Conservation (phyloP, 306 rosid species). For the Sindora glabra region DNA sequence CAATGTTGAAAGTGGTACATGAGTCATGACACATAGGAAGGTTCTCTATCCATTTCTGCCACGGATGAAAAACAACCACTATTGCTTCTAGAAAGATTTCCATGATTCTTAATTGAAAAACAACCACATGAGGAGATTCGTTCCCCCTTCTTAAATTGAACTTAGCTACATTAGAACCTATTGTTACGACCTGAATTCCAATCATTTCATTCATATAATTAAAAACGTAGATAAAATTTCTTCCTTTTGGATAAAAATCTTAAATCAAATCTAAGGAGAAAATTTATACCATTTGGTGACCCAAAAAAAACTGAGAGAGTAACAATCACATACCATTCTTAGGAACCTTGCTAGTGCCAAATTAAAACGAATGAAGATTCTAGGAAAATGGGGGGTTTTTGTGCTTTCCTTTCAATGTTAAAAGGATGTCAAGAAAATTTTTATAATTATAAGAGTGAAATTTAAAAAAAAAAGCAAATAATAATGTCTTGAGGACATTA, state of each 20-base stretch:
- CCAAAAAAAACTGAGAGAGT: not conserved
- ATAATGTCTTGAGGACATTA: too few relatives aligned
- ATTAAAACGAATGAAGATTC: not conserved
- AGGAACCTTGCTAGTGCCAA: conserved; percentile 29
- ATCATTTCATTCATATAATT: not conserved
- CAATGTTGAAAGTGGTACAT: conserved; percentile 83
- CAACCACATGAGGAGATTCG: conserved; percentile 15
- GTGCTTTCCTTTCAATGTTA: not conserved
- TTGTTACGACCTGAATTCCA: conserved; percentile 43
- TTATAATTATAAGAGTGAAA: too few relatives aligned
- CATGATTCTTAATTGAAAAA: conserved; percentile 15
- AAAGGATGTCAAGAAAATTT: too few relatives aligned
- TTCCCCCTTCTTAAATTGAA: conserved; percentile 32
- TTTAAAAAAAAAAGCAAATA: too few relatives aligned
- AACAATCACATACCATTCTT: conserved; percentile 30
- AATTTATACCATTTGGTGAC: not conserved
- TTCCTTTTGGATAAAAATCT: not conserved
- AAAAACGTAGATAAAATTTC: not conserved
- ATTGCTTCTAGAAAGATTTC: conserved; percentile 26
- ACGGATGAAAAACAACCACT: conserved; percentile 24
- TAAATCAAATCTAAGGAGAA: not conserved
- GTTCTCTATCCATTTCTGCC: conserved; percentile 28
- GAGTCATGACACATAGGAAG: conserved; percentile 41
- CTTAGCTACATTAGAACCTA: conserved; percentile 28
- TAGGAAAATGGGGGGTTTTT: not conserved